Conservation (phyloP, 176 grass and related monocot genomes). For the Typha latifolia region DNA sequence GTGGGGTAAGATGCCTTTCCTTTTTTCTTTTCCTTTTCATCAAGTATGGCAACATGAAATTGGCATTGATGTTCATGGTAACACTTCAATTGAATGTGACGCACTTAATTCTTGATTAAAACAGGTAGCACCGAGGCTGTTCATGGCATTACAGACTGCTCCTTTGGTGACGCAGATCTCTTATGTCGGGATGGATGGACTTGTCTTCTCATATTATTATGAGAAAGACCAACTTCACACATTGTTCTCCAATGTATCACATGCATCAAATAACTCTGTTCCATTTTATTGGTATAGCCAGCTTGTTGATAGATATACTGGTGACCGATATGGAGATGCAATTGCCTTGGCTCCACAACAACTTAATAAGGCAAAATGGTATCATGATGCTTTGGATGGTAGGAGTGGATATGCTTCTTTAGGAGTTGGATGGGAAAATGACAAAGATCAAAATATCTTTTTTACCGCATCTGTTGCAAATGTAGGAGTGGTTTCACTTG, state of each 20-base stretch:
- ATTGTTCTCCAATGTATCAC: not conserved
- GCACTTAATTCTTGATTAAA: not conserved
- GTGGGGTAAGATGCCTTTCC: not conserved
- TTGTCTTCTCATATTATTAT: slow-evolving; percentile 36
- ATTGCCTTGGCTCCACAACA: not conserved
- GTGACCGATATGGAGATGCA: not conserved
- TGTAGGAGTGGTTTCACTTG: not conserved
- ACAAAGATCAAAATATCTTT: not conserved
- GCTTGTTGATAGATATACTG: not conserved
- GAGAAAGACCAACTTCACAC: not conserved
- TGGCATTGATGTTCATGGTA: not conserved
- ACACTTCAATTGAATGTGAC: not conserved
- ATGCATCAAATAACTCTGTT: not conserved
- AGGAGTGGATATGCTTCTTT: slow-evolving; percentile 4
- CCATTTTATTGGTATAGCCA: not conserved
- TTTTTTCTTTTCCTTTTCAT: not conserved
- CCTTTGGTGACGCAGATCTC: slow-evolving; percentile 31
- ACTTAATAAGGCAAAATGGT: not conserved
- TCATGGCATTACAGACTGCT: slow-evolving; percentile 23
- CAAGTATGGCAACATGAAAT: not conserved
- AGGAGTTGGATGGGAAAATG: slow-evolving; percentile 1
- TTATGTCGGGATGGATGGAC: slow-evolving; percentile 20
- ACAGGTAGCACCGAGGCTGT: slow-evolving; percentile 15
- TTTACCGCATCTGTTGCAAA: not conserved
- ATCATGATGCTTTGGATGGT: not conserved